Conservation (phyloP, 1,284 basidiomycete genomes). For the Cryptococcus hybrid region DNA sequence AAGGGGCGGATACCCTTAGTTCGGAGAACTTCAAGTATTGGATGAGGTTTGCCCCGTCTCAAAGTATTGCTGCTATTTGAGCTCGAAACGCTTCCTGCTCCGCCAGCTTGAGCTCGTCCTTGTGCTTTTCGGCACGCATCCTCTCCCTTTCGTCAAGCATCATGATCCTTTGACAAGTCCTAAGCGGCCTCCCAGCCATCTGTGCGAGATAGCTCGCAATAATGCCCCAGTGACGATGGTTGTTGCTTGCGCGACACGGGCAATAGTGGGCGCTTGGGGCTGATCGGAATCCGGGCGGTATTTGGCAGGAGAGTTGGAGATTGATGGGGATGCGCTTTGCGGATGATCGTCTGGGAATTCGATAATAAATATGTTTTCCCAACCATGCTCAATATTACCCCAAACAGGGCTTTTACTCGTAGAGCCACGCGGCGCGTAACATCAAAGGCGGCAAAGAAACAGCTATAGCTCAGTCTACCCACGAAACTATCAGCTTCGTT, state of each 20-base stretch:
- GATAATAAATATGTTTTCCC: slow-evolving; percentile 21
- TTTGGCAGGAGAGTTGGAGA: neutral
- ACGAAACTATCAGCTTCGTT: slow-evolving; percentile 5
- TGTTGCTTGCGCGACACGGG: slow-evolving; percentile 44
- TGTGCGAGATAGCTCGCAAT: slow-evolving; percentile 42
- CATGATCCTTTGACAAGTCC: slow-evolving; percentile 33
- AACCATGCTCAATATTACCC: slow-evolving; percentile 21
- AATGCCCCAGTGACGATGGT: slow-evolving; percentile 48
- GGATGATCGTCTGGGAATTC: slow-evolving; percentile 6
- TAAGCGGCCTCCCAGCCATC: slow-evolving; percentile 40
- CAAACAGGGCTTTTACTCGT: slow-evolving; percentile 41
- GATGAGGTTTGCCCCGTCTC: neutral
- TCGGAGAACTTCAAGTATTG: slow-evolving; percentile 20
- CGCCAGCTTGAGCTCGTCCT: neutral
- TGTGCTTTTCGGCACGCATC: neutral
- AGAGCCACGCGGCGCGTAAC: slow-evolving; percentile 42
- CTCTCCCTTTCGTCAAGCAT: slow-evolving; percentile 6
- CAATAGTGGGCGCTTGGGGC: slow-evolving; percentile 32
- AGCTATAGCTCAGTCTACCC: slow-evolving; percentile 39
- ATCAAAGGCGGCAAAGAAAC: slow-evolving; percentile 50
- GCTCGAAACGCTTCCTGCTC: neutral
- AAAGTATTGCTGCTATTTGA: neutral
- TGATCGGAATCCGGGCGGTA: slow-evolving; percentile 2
- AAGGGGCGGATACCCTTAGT: slow-evolving; percentile 31
- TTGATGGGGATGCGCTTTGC: neutral